Base-by-base conservation (phyloP, 495 filamentous ascomycete species). In the Podospora pseudocomata region DNA sequence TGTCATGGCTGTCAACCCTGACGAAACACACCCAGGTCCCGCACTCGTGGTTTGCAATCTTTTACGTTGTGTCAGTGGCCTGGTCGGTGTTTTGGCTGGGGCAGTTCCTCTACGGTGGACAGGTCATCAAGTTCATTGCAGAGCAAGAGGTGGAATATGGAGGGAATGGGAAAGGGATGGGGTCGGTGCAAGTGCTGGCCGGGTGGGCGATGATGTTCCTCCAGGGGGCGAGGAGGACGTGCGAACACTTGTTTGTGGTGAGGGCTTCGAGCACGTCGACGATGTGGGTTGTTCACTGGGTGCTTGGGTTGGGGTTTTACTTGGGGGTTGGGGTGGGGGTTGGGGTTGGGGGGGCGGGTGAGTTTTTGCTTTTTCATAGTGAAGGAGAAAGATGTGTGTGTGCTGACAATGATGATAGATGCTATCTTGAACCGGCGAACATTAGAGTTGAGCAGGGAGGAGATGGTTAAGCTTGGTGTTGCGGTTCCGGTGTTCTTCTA, bases 331-430 rank as follows among this genome's bases (percentile, higher is more conserved):
- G 87, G 27, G 79, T 97, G 65, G 85, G 91, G 2, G 80, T 96
- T 44, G 97, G 94, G 95, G 85, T 97, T 65, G 93, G 97, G 76
- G 93, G 92, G 27, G 85, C 89, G 64, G 82, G 93, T 94, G 81
- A 67, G 85, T 19, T 16, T 54, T 30, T 68, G 84, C 16, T 20
- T 39, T 60, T 55, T 49, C 16, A 27, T 23, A 18, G 32, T 44
- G 63, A 28, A 13, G 72, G 5, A 65, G 62, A 28, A 9, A 5
- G 5, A 5, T 39, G 11, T 39, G 15, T 49, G 13, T 49, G 39
- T 49, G 39, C 39, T 39, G 1, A 23, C 23, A 39, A 39, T 60
- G 54, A 69, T 64, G 71, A 62, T 58, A 78, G 76, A 57, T 60
- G 71, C 76, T 34, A 60, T 76, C 60, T 65, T 80, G 64, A 63